A percentile compares a stretch with the other conserved stretches of the same genome.
These are phyloP conservation scores for Phaffomyces antillensis DNA, from an alignment of 805 yeast species.

Conservation along the genomic window DNA sequence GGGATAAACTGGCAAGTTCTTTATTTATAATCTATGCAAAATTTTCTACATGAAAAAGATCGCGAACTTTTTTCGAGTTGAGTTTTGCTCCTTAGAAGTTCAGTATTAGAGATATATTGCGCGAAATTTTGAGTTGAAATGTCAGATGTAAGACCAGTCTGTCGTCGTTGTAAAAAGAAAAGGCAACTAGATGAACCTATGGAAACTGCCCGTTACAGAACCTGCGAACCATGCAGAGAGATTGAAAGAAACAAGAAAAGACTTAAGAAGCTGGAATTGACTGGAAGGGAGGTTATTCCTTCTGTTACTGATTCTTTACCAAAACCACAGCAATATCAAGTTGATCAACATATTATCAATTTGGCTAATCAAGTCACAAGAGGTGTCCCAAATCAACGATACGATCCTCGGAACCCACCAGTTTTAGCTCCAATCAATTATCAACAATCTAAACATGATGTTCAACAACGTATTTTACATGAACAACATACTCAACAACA, in stretches of 20 bases:
- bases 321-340: neutral
- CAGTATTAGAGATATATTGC: neutral
- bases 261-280: constrained; percentile 6
- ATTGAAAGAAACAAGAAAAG: constrained; percentile 9
- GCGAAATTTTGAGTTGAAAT: neutral
- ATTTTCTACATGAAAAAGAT: too few species aligned
- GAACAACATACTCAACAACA: constrained; percentile 3
- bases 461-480: constrained; percentile 7
- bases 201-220: constrained; percentile 25
- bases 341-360: constrained; percentile 10
- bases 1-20: too few species aligned
- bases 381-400: constrained; percentile 2
- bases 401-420: constrained; percentile 4
- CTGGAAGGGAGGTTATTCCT: constrained; percentile 10
- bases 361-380: constrained; percentile 9
- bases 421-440: constrained; percentile 8
- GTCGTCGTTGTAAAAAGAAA: constrained; percentile 26
- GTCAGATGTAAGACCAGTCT: constrained; percentile 9
- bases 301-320: neutral
- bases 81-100: too few species aligned
- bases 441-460: constrained; percentile 5
- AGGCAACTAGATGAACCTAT: constrained; percentile 23
- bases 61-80: too few species aligned
- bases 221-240: constrained; percentile 25
- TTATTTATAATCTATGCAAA: too few species aligned